Conservation (phyloP, 1,139 yeast genomes). For the Saccharomyces hybrid region DNA sequence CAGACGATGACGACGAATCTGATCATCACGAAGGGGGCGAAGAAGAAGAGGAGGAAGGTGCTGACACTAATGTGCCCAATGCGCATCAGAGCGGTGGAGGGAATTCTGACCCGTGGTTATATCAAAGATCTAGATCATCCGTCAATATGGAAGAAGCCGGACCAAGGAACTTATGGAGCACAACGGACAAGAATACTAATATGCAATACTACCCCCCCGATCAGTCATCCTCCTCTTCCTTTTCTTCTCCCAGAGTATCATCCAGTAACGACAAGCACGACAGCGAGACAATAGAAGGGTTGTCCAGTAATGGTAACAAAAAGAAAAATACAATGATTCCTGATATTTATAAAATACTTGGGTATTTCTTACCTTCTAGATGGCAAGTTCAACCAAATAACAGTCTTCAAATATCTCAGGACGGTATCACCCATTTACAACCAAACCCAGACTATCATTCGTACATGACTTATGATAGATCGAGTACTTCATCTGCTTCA, state of each 20-base stretch:
- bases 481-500: constrained; percentile 15
- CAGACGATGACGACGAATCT: constrained; percentile 11
- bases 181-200: neutral
- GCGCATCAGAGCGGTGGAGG: neutral
- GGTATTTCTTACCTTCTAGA: constrained; percentile 33
- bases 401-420: constrained; percentile 29
- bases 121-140: neutral
- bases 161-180: neutral
- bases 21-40: constrained; percentile 16
- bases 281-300: neutral
- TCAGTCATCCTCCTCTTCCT: neutral
- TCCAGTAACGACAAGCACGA: neutral
- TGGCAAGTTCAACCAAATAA: constrained; percentile 33
- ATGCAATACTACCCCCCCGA: neutral
- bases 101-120: neutral
- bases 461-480: constrained; percentile 29
- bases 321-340: constrained; percentile 16
- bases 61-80: constrained; percentile 9
- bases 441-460: constrained; percentile 33
- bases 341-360: constrained; percentile 20
- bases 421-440: constrained; percentile 24
- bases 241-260: neutral
- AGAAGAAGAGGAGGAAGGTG: constrained; percentile 3
- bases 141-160: neutral
- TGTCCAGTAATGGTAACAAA: neutral